Percentiles rank a stretch among this genome's conserved stretches.
Evolutionary conservation across 176 grass and related monocot species (phyloP).

Genomic region (Oryza meyeriana): DNA sequence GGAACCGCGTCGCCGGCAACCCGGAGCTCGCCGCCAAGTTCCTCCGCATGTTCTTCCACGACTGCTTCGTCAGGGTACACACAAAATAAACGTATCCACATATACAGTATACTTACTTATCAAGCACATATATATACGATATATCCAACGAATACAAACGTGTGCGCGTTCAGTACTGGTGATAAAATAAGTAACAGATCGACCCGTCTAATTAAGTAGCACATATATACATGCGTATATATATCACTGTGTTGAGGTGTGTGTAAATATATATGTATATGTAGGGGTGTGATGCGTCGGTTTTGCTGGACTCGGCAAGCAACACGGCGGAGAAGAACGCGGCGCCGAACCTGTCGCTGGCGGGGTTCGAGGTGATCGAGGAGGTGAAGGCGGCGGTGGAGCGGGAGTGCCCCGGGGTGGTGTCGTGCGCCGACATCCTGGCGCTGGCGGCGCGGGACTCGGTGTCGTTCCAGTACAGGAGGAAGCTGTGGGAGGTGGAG

Average conservation of each 20-base stretch:
- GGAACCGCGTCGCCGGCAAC: conserved; percentile 25
- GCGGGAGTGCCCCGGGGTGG: conserved; percentile 21
- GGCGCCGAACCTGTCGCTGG: conserved; percentile 32
- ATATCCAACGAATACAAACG: too few relatives aligned
- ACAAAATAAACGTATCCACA: not conserved
- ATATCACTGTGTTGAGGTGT: too few relatives aligned
- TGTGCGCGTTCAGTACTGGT: too few relatives aligned
- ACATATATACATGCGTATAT: too few relatives aligned
- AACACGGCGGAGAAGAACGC: conserved; percentile 54
- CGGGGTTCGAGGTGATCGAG: conserved; percentile 56
- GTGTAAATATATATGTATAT: not conserved
- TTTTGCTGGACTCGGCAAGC: conserved; percentile 45
- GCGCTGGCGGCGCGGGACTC: conserved; percentile 44
- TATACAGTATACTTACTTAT: too few relatives aligned
- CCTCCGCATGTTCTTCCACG: conserved; percentile 52
- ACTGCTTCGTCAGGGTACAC: conserved; percentile 41
- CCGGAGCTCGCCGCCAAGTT: conserved; percentile 46
- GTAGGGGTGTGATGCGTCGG: conserved; percentile 62
- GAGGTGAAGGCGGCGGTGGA: conserved; percentile 48
- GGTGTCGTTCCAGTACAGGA: conserved; percentile 43
- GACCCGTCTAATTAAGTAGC: too few relatives aligned
- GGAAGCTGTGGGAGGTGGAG: conserved; percentile 49
- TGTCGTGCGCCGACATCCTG: conserved; percentile 51
- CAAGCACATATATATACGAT: too few relatives aligned
- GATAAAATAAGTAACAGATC: too few relatives aligned